Percentiles rank a stretch among this genome's conserved stretches.
Conservation (phyloP, 2,329 filamentous ascomycete genomes). For the Monilinia vaccinii-corymbosi region DNA sequence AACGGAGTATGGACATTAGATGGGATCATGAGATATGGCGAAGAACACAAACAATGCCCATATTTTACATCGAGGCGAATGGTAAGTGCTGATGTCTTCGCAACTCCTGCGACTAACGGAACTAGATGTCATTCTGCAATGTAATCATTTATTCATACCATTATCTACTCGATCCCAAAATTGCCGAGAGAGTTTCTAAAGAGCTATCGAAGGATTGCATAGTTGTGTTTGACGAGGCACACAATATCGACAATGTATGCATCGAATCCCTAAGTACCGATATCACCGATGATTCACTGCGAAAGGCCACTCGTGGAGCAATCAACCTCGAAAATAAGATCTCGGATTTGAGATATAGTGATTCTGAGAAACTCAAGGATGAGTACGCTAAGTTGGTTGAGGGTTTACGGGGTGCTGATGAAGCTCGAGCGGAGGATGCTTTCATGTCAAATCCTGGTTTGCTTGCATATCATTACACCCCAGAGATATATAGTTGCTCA, state of each 20-base stretch:
- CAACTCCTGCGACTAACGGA: slow-evolving; percentile 11
- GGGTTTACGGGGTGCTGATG: slow-evolving; percentile 77
- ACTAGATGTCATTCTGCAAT: slow-evolving; percentile 93
- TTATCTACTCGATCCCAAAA: slow-evolving; percentile 95
- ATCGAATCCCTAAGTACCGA: slow-evolving; percentile 97
- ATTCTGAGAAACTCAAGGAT: slow-evolving; percentile 86
- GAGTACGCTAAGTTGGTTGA: slow-evolving; percentile 95
- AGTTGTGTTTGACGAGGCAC: slow-evolving; percentile 95
- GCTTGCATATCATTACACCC: background rate
- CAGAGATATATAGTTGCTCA: slow-evolving; percentile 8
- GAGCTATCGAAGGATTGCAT: slow-evolving; percentile 98
- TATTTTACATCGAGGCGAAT: slow-evolving; percentile 95
- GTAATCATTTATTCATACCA: slow-evolving; percentile 99
- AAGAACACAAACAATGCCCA: slow-evolving; percentile 92
- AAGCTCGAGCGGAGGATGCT: slow-evolving; percentile 83
- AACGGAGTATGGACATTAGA: slow-evolving; percentile 96
- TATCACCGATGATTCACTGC: slow-evolving; percentile 86
- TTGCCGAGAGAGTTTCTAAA: slow-evolving; percentile 72
- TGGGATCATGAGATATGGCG: slow-evolving; percentile 77
- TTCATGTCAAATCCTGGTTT: slow-evolving; percentile 84
- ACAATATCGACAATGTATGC: slow-evolving; percentile 99
- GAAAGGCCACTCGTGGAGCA: slow-evolving; percentile 83
- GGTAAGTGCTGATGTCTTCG: slow-evolving; percentile 41
- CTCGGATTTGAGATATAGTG: slow-evolving; percentile 87
- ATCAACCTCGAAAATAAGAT: slow-evolving; percentile 88